Evolutionary conservation across 23 red algal genomes (phyloP).

Genomic region (Agarophyton chilense): DNA sequence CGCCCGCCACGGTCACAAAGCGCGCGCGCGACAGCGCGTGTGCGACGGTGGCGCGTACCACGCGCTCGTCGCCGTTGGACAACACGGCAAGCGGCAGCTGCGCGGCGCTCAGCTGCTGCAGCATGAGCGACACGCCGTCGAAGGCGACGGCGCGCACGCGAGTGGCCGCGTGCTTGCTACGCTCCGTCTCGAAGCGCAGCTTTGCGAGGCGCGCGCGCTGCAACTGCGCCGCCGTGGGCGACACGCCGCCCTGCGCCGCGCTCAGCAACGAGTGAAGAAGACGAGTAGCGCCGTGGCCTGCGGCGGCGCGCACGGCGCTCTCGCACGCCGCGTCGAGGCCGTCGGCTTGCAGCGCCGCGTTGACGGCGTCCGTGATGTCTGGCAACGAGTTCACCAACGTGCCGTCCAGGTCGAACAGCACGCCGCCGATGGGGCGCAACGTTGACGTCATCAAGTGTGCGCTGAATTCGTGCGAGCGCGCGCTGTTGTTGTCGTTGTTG

Average conservation of each 20-base stretch:
- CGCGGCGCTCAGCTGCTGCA: neutral
- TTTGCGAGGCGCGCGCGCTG: conserved; percentile 19
- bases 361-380: conserved; percentile 44
- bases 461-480: too few relatives aligned
- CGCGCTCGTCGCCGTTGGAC: conserved; percentile 59
- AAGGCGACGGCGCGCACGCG: conserved; percentile 31
- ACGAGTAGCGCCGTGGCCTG: conserved; percentile 42
- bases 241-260: neutral
- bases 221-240: neutral
- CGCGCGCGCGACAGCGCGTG: conserved; percentile 20
- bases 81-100: conserved; percentile 35
- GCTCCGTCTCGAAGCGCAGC: conserved; percentile 15
- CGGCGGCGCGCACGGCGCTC: neutral
- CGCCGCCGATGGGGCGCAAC: neutral
- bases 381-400: conserved; percentile 59
- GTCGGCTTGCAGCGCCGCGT: conserved; percentile 49
- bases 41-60: neutral
- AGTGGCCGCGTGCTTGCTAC: conserved; percentile 5
- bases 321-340: neutral
- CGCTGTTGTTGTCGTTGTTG: too few relatives aligned
- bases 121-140: conserved; percentile 25
- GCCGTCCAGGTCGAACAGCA: conserved; percentile 73
- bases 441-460: too few relatives aligned
- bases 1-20: conserved; percentile 33
- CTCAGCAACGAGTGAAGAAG: neutral